A percentile compares a stretch with the other conserved stretches of the same genome.
Evolutionary conservation across 2,329 filamentous ascomycete species (phyloP).

Genomic region (Trichoderma lentiforme): DNA sequence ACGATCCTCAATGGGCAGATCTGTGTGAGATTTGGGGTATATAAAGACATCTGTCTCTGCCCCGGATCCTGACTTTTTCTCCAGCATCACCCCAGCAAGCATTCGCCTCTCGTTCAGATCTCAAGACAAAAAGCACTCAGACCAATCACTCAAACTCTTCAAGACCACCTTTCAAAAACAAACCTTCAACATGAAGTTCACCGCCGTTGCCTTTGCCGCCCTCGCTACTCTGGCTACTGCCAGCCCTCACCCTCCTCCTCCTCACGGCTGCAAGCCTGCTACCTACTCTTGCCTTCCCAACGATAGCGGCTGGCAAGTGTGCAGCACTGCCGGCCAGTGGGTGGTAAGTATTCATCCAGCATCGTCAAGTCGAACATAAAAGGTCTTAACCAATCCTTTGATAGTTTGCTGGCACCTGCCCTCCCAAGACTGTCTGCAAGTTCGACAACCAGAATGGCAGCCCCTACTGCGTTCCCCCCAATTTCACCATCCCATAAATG

Average conservation of each 20-base stretch:
- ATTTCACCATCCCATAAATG: constrained; percentile 24
- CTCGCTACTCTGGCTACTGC: constrained; percentile 22
- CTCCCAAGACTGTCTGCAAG: constrained; percentile 36
- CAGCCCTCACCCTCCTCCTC: constrained; percentile 12
- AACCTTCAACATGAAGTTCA: constrained; percentile 32
- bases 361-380: not conserved
- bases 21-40: not conserved
- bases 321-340: constrained; percentile 30
- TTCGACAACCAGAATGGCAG: constrained; percentile 34
- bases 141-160: not conserved
- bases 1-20: not conserved
- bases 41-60: constrained; percentile 14
- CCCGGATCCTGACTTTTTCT: not conserved
- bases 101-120: not conserved
- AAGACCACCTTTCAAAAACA: not conserved
- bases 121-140: constrained; percentile 18
- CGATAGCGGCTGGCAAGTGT: constrained; percentile 33
- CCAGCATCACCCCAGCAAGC: constrained; percentile 12
- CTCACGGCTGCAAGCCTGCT: constrained; percentile 30
- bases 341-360: constrained; percentile 30
- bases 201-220: constrained; percentile 26
- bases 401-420: constrained; percentile 35
- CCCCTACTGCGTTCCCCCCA: constrained; percentile 39
- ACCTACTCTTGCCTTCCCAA: constrained; percentile 34
- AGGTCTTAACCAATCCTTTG: not conserved